Evolutionary conservation across 805 yeast species (phyloP), one percentile per base, ranked within the genome.

Genomic region (Saturnispora halmiae): DNA sequence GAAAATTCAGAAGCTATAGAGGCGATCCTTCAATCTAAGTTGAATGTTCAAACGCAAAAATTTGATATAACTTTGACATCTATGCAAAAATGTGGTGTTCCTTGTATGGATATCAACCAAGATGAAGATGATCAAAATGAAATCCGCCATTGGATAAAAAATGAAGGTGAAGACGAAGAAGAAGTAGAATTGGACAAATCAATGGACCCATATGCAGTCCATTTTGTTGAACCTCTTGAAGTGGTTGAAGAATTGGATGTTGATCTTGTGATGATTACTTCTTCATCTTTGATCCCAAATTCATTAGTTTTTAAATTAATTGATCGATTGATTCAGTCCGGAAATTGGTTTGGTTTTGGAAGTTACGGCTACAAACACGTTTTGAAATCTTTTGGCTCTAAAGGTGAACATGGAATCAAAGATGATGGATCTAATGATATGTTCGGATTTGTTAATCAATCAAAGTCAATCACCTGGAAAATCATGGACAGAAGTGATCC

Each of bases 371-470:
- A 56, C 1, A 49, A 42, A 26, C 60, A 61, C 40, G 32, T 50
- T 1, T 55, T 57, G 28, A 49, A 49, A 18, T 47, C 59, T 28
- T 61, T 50, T 35, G 55, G 52, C 6, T 8, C 36, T 0, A 39
- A 43, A 5, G 47, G 49, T 7, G 63, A 58, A 31, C 67, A 62
- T 44, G 41, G 45, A 1, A 49, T 50, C 36, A 42, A 45, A 11
- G 54, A 51, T 24, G 53, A 53, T 27, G 66, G 66, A 1, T 56
- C 55, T 6, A 61, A 60, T 34, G 47, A 52, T 22, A 38, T 49
- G 10, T 51, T 51, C 3, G 18, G 51, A 6, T 47, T 60, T 10
- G 47, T 42, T 14, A 31, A 42, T n/a, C 36, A 37, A 2, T 44
- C 37, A 21, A 32, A 50, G 2, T 56, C 41, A 38, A 55, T 51